These are phyloP conservation scores for Melaleuca alternifolia DNA, from an alignment of 345 rosid genomes.

Conservation along the genomic window DNA sequence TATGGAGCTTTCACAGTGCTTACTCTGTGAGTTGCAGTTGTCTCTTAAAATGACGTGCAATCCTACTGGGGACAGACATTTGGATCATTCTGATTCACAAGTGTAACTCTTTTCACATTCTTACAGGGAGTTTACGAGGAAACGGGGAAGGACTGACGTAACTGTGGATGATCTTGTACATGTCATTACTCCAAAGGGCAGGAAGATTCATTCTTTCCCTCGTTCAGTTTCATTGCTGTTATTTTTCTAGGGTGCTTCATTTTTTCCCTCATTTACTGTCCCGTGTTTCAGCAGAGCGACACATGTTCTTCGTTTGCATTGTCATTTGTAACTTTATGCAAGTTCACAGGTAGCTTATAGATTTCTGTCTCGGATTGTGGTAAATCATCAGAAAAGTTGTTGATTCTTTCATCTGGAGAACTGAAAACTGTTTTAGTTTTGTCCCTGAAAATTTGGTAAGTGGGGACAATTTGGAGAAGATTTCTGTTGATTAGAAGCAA, in stretches of 20 bases:
- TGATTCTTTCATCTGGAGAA: background rate
- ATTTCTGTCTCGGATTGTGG: background rate
- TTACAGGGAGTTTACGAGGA: slow-evolving; percentile 47
- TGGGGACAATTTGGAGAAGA: background rate
- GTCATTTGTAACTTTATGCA: background rate
- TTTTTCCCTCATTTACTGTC: background rate
- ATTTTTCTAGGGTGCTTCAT: background rate
- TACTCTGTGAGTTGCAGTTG: background rate
- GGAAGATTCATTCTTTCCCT: slow-evolving; percentile 20
- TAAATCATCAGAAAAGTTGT: background rate
- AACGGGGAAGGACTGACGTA: slow-evolving; percentile 57
- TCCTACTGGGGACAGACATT: background rate
- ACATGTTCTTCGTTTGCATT: background rate
- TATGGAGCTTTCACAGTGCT: background rate
- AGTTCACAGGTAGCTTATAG: background rate
- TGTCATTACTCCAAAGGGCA: slow-evolving; percentile 67
- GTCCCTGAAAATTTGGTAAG: background rate
- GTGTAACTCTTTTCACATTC: background rate
- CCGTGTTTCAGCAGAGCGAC: background rate
- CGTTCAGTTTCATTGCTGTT: background rate
- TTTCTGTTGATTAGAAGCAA: background rate
- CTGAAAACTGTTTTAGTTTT: background rate
- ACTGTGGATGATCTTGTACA: slow-evolving; percentile 71
- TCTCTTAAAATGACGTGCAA: background rate
- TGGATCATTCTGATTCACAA: background rate